Percentiles rank a stretch among this genome's conserved stretches.
Evolutionary conservation across 768 basidiomycete species (phyloP).

Genomic region (Nevesoporus exiguus): DNA sequence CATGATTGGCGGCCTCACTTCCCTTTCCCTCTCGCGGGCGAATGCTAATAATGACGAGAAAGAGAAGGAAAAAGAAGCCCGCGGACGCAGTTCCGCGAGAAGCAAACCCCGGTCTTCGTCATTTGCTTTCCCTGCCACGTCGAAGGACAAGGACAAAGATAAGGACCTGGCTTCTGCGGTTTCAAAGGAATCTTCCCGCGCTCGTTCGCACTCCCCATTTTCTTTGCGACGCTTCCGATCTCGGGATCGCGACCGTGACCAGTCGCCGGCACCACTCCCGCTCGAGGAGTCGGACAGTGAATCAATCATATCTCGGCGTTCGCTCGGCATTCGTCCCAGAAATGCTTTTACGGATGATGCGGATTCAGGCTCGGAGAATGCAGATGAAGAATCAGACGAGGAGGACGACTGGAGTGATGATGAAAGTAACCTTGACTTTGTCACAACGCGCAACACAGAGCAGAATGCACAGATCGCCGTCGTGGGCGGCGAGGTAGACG

Average conservation of each 20-base stretch:
- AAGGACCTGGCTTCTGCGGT: conserved; percentile 36
- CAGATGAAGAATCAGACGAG: conserved; percentile 47
- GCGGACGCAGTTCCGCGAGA: conserved; percentile 50
- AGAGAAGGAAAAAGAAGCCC: conserved; percentile 44
- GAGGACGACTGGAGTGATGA: conserved; percentile 61
- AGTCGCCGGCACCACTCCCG: conserved; percentile 54
- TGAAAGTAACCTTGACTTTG: conserved; percentile 59
- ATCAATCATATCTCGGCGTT: conserved; percentile 28
- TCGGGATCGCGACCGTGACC: conserved; percentile 48
- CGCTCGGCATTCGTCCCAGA: conserved; percentile 49
- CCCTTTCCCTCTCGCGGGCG: conserved; percentile 58
- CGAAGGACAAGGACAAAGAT: conserved; percentile 33
- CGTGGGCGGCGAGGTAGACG: conserved; percentile 29
- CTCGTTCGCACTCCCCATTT: conserved; percentile 82
- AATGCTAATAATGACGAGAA: conserved; percentile 39
- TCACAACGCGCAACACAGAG: conserved; percentile 88
- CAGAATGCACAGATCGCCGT: conserved; percentile 60
- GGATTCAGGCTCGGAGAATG: conserved; percentile 64
- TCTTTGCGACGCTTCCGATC: conserved; percentile 63
- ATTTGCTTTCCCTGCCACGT: conserved; percentile 36
- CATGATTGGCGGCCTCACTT: conserved; percentile 70
- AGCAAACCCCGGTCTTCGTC: conserved; percentile 47
- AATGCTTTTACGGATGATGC: conserved; percentile 59
- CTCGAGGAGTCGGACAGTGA: conserved; percentile 57
- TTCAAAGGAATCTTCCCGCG: conserved; percentile 53